Conservation (phyloP, 495 filamentous ascomycete genomes). For the Aspergillus egyptiacus region DNA sequence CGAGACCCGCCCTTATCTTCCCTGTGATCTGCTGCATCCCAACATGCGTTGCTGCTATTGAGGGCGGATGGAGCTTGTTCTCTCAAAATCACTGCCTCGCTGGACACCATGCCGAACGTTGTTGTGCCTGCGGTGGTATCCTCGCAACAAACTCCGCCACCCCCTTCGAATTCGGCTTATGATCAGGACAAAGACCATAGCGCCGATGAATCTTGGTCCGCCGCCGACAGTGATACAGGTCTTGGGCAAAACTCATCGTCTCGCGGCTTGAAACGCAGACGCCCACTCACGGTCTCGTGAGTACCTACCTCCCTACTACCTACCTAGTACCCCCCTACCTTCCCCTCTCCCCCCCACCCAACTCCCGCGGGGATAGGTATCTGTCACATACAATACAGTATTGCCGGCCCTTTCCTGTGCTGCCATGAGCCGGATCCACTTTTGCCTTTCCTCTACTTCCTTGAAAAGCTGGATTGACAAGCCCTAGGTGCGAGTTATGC, state of each 20-base stretch:
- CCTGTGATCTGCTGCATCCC: conserved; percentile 3
- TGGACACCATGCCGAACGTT: conserved; percentile 40
- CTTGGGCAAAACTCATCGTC: conserved; percentile 27
- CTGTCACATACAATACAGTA: neutral
- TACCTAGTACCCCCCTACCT: too few species aligned
- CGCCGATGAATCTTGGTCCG: conserved; percentile 35
- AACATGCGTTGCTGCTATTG: conserved; percentile 15
- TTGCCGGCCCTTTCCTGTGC: neutral
- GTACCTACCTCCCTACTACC: too few species aligned
- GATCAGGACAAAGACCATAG: conserved; percentile 33
- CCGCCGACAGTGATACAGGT: conserved; percentile 33
- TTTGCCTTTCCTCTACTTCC: neutral
- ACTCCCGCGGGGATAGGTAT: too few species aligned
- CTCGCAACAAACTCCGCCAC: conserved; percentile 23
- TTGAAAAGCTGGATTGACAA: conserved; percentile 19
- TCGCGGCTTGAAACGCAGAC: conserved; percentile 38
- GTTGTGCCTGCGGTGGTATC: conserved; percentile 16
- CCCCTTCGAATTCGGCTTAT: conserved; percentile 15
- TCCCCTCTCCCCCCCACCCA: neutral
- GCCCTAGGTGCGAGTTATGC: conserved; percentile 67
- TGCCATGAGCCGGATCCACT: neutral
- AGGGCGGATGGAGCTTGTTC: conserved; percentile 24
- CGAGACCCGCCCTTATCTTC: conserved; percentile 8
- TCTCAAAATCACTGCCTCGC: conserved; percentile 25
- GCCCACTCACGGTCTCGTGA: conserved; percentile 43